Evolutionary conservation across 2,329 filamentous ascomycete genomes (phyloP), one percentile per base, ranked within the genome.

Genomic region (Orbilia quercus): DNA sequence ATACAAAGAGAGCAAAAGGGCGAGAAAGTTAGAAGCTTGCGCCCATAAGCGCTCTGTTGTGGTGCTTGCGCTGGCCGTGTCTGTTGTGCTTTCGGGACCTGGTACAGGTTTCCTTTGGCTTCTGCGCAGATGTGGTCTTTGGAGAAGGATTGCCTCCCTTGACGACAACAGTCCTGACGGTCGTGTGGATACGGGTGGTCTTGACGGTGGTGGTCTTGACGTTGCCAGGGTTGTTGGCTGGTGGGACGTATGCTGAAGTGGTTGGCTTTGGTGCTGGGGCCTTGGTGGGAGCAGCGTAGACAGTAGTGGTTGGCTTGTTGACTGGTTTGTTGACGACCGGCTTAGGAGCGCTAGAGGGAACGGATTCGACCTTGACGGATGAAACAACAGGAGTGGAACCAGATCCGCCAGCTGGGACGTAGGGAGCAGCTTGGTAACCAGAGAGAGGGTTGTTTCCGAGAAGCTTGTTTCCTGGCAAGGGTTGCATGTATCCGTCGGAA

Each of bases 401-500:
- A 23, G 25, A 36, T 16, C 67, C 67, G 25, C 62, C 62, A 20
- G 69, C 44, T 25, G 47, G 54, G 7, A 44, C 69, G 36, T 73
- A 73, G 12, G 60, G 23, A 6, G 36, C 22, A 7, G 54, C 54
- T 25, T 65, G 60, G n/a, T 73, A 73, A 7, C 40, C 20, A 5
- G 69, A 73, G 22, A 73, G 45, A 28, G 60, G 60, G 45, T 73
- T 73, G 60, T 73, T 62, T 18, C 69, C 69, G 20, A 73, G 38
- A 31, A 73, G 69, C 54, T 73, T 65, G 60, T 73, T 73, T 45
- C 40, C 14, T 16, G 69, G 60, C 69, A 73, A 47, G 16, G 60
- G 60, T 18, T 53, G n/a, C 9, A 45, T 36, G 20, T 36, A 54
- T 25, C 23, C 34, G 18, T 65, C 54, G 7, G 67, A 60, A 14